Evolutionary conservation across 2,329 filamentous ascomycete species (phyloP).

Genomic region (Monosporascus sp.): DNA sequence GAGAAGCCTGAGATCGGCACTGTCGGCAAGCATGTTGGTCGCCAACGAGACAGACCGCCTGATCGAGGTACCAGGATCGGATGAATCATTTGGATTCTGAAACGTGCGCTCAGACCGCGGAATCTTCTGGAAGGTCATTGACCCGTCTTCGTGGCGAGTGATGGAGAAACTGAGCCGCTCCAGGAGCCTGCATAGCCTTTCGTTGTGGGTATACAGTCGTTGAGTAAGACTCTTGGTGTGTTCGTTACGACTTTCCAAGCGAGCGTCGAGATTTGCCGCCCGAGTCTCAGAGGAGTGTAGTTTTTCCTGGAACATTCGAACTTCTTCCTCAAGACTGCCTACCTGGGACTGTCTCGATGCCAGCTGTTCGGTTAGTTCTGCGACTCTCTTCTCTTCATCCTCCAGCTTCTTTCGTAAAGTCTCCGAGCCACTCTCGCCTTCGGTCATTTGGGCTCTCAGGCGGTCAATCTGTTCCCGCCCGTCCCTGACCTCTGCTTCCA

Average conservation of each 20-base stretch:
- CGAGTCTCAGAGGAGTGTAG: slow-evolving; percentile 49
- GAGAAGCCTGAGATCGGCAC: slow-evolving; percentile 66
- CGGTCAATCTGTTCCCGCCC: slow-evolving; percentile 65
- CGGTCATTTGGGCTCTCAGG: slow-evolving; percentile 67
- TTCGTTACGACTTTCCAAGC: slow-evolving; percentile 64
- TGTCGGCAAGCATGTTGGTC: slow-evolving; percentile 53
- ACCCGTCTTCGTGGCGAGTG: slow-evolving; percentile 60
- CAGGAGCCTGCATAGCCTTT: slow-evolving; percentile 75
- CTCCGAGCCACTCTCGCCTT: slow-evolving; percentile 81
- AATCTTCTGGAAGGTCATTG: slow-evolving; percentile 71
- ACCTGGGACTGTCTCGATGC: slow-evolving; percentile 72
- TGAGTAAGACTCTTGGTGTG: slow-evolving; percentile 81
- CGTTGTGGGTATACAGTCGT: slow-evolving; percentile 76
- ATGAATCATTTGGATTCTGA: slow-evolving; percentile 54
- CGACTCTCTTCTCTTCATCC: slow-evolving; percentile 69
- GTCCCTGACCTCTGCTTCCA: slow-evolving; percentile 56
- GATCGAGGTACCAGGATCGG: slow-evolving; percentile 49
- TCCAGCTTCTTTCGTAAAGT: slow-evolving; percentile 68
- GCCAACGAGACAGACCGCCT: slow-evolving; percentile 49
- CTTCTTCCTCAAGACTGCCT: slow-evolving; percentile 70
- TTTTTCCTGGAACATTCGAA: slow-evolving; percentile 64
- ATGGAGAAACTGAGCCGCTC: slow-evolving; percentile 85
- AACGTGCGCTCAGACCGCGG: slow-evolving; percentile 55
- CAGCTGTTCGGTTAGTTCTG: slow-evolving; percentile 63
- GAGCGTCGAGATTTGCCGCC: slow-evolving; percentile 45